Conservation (phyloP, 257 asterid species). For the Salvia miltiorrhiza region DNA sequence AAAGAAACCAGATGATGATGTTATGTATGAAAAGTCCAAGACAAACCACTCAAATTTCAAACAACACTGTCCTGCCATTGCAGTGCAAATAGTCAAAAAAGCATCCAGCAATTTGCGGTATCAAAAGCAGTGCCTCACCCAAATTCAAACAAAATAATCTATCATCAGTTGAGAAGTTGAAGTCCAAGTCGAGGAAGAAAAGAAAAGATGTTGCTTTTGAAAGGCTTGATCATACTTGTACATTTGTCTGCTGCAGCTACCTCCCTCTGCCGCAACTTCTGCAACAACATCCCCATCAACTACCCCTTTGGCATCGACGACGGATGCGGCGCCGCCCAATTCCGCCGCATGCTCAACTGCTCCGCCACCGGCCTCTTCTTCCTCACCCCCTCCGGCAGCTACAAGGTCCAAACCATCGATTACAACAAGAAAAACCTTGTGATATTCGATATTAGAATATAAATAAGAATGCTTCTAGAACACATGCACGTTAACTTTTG, state of each 20-base stretch:
- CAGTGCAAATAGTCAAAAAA: slow-evolving; percentile 34
- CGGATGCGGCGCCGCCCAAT: slow-evolving; percentile 82
- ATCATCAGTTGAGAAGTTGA: neutral
- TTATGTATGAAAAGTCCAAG: no score
- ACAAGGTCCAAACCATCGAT: slow-evolving; percentile 74
- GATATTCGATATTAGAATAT: no score
- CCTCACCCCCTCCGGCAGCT: slow-evolving; percentile 79
- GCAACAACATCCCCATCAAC: slow-evolving; percentile 71
- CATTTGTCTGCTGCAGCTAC: slow-evolving; percentile 11
- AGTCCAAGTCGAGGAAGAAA: neutral
- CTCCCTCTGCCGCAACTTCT: slow-evolving; percentile 58
- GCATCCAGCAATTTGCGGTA: slow-evolving; percentile 36
- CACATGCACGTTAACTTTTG: no score
- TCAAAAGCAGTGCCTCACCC: slow-evolving; percentile 15
- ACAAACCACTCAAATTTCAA: neutral
- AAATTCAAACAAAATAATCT: neutral
- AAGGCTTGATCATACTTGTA: neutral
- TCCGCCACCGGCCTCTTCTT: slow-evolving; percentile 58
- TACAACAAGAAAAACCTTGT: slow-evolving; percentile 40
- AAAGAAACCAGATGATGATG: no score
- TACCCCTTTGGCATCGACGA: slow-evolving; percentile 86
- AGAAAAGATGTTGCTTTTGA: neutral
- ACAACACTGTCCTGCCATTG: neutral
- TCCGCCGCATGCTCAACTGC: slow-evolving; percentile 76
- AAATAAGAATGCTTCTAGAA: no score